These are phyloP conservation scores for Eruca vesicaria DNA, from an alignment of 441 rosid species.

Conservation along the genomic window DNA sequence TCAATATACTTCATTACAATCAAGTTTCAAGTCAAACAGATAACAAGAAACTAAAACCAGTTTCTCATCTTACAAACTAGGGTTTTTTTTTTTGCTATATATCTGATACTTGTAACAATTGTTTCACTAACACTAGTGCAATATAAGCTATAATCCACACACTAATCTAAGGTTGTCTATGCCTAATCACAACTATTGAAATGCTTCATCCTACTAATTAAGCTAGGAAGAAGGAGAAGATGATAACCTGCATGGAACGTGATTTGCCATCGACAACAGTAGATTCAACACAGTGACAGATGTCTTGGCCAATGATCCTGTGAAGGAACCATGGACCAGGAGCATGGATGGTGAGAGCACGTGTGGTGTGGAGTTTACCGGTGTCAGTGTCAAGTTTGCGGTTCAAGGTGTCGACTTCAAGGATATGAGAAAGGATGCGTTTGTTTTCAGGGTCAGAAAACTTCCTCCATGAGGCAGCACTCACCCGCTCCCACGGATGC, in stretches of 20 bases:
- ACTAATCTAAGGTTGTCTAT: neutral
- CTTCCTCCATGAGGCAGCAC: constrained; percentile 98
- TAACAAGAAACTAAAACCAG: neutral
- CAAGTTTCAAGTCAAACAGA: too few relatives aligned
- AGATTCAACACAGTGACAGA: constrained; percentile 89
- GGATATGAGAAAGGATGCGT: constrained; percentile 75
- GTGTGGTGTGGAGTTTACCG: constrained; percentile 85
- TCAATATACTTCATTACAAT: neutral
- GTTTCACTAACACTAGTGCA: neutral
- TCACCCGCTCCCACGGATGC: constrained; percentile 97
- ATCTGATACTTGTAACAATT: neutral
- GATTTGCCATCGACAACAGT: constrained; percentile 76
- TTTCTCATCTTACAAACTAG: neutral
- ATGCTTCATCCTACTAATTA: neutral
- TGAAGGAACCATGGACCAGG: constrained; percentile 97
- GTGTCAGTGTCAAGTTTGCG: constrained; percentile 55
- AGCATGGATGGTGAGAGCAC: constrained; percentile 80
- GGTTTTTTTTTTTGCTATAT: neutral
- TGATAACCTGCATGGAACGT: constrained; percentile 61
- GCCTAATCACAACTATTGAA: neutral
- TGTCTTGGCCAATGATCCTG: constrained; percentile 81
- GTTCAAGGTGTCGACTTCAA: constrained; percentile 83
- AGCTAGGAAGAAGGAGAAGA: neutral
- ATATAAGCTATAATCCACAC: neutral
- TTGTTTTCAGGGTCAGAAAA: constrained; percentile 92